These are phyloP conservation scores for Lactuca saligna DNA, from an alignment of 129 eudicot genomes.

Conservation along the genomic window DNA sequence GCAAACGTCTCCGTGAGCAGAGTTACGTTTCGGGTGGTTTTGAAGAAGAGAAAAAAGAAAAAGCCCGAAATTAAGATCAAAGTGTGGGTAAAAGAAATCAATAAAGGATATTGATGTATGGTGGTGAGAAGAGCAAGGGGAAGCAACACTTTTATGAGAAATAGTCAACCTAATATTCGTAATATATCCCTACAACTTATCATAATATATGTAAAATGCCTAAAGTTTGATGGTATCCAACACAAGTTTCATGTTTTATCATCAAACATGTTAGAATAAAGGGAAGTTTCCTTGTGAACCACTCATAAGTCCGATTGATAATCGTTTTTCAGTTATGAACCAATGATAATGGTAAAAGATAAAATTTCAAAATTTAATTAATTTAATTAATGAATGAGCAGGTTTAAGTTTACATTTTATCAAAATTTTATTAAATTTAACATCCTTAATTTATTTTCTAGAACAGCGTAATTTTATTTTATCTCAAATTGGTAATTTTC, in stretches of 20 bases:
- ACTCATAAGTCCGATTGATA: not conserved
- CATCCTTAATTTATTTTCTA: no score
- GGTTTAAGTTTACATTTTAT: no score
- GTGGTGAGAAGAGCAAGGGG: constrained; percentile 35
- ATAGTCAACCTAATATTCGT: not conserved
- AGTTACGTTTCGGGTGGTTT: constrained; percentile 26
- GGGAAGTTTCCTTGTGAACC: not conserved
- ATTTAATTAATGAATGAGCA: no score
- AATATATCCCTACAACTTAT: not conserved
- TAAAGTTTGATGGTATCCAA: not conserved
- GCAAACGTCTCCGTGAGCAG: constrained; percentile 37
- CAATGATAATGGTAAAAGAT: not conserved
- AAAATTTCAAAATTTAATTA: not conserved
- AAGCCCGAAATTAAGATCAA: constrained; percentile 10
- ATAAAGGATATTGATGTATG: constrained; percentile 16
- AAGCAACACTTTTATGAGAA: constrained; percentile 17
- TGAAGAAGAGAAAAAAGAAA: constrained; percentile 4
- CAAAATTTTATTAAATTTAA: no score
- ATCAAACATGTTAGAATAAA: not conserved
- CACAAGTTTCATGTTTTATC: not conserved
- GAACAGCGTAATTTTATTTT: no score
- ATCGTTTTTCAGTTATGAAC: not conserved
- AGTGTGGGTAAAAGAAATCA: not conserved
- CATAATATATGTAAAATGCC: not conserved
- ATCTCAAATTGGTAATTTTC: no score